Percentiles rank a stretch among this genome's conserved stretches.
phyloP scores from a whole-genome alignment of 2,329 filamentous ascomycete genomes.

The Paecilomyces variotii region DNA sequence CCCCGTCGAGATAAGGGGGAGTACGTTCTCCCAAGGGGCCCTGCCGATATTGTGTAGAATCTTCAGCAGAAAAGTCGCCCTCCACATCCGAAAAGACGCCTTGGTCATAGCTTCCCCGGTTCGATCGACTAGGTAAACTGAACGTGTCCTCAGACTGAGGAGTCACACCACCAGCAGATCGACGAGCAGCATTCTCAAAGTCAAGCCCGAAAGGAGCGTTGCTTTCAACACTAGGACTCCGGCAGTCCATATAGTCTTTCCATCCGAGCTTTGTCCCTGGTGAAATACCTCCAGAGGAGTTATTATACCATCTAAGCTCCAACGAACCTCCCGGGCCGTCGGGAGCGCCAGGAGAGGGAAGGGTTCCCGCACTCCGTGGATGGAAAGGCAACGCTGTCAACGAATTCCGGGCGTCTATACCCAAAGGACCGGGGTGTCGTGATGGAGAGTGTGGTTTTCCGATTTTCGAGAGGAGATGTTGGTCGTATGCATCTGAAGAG shows the following conservation, averaged over 20 bases:
- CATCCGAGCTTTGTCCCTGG: constrained; percentile 32
- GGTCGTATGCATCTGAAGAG: constrained; percentile 56
- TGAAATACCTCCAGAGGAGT: constrained; percentile 25
- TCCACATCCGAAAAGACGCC: constrained; percentile 46
- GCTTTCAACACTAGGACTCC: constrained; percentile 38
- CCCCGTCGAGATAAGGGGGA: constrained; percentile 25
- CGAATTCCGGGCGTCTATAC: constrained; percentile 22
- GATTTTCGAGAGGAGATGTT: constrained; percentile 55
- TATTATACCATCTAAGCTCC: constrained; percentile 31
- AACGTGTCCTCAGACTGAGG: constrained; percentile 42
- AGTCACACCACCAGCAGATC: constrained; percentile 43
- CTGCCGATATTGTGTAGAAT: constrained; percentile 26
- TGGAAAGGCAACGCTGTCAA: constrained; percentile 26
- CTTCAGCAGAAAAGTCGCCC: constrained; percentile 32
- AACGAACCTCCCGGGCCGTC: constrained; percentile 18
- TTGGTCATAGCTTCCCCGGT: constrained; percentile 57
- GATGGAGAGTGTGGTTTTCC: constrained; percentile 52
- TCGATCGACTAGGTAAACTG: constrained; percentile 44
- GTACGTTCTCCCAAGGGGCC: constrained; percentile 33
- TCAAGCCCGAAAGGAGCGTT: constrained; percentile 30
- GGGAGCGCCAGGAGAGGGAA: constrained; percentile 24
- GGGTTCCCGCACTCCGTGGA: constrained; percentile 21
- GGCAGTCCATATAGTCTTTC: constrained; percentile 34
- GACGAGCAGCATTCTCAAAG: constrained; percentile 33
- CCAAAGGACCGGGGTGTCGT: constrained; percentile 29